phyloP scores from a whole-genome alignment of 2,329 filamentous ascomycete genomes.

The Hypoxylon sp. region DNA sequence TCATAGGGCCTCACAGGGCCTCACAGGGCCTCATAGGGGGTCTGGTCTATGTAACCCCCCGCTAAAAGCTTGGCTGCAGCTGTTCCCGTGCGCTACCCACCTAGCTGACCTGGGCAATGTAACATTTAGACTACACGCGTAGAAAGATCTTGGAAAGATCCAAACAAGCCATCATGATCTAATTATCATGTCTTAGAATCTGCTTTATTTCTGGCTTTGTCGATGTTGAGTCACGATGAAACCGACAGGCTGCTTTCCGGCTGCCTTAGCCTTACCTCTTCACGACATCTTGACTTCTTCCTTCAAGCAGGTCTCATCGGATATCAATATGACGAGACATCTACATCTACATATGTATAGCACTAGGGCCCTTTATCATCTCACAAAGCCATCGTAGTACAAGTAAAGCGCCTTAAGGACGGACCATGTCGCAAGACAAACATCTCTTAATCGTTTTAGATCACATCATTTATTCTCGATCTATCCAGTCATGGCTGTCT shows the following conservation, averaged over 20 bases:
- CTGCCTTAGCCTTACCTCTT: not conserved
- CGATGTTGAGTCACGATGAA: not conserved
- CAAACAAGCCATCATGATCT: not conserved
- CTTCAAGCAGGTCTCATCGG: not conserved
- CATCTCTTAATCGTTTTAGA: not conserved
- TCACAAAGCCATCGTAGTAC: not conserved
- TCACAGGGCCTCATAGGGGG: not conserved
- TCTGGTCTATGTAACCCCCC: not conserved
- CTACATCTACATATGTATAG: not conserved
- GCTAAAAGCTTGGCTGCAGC: not conserved
- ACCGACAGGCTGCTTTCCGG: not conserved
- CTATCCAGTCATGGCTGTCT: constrained; percentile 23
- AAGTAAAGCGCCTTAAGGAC: not conserved
- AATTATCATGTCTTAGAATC: no score
- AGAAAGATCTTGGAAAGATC: not conserved
- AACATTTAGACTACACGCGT: not conserved
- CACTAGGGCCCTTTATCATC: not conserved
- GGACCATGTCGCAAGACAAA: not conserved
- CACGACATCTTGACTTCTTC: no score
- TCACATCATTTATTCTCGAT: constrained; percentile 27
- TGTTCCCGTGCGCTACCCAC: not conserved
- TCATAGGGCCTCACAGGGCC: no score
- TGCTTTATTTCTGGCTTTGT: not conserved
- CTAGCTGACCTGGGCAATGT: not conserved
- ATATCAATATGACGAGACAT: not conserved